These are phyloP conservation scores for Bolboschoenoplectus hybrid DNA, from an alignment of 202 grass and related monocot genomes.

Conservation along the genomic window DNA sequence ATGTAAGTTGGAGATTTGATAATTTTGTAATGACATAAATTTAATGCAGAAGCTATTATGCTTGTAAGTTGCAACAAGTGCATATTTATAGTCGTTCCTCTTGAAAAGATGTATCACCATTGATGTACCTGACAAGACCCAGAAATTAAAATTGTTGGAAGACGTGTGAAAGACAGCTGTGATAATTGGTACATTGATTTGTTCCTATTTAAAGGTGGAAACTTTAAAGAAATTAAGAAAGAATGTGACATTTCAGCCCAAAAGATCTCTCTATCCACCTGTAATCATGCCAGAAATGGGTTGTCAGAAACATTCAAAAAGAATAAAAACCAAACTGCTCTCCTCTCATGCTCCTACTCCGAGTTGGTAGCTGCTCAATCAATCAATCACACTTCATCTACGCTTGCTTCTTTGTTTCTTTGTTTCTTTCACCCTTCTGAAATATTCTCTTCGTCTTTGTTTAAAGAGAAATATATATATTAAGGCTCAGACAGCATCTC, in stretches of 20 bases:
- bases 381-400: constrained; percentile 29
- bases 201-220: constrained; percentile 33
- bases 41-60: too few relatives aligned
- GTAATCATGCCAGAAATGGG: constrained; percentile 20
- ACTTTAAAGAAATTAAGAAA: constrained; percentile 24
- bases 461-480: background rate
- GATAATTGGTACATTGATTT: background rate
- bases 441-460: background rate
- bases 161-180: constrained; percentile 32
- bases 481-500: background rate
- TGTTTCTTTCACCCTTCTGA: constrained; percentile 34
- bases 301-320: constrained; percentile 32
- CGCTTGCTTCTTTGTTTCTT: background rate
- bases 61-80: too few relatives aligned
- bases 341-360: background rate
- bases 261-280: constrained; percentile 21
- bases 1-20: background rate
- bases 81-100: background rate
- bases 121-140: constrained; percentile 6
- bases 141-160: constrained; percentile 33
- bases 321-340: constrained; percentile 15
- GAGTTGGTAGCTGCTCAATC: constrained; percentile 23
- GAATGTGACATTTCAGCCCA: constrained; percentile 38
- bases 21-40: too few relatives aligned
- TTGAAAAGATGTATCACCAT: constrained; percentile 30